Conservation (phyloP, 257 asterid species). For the Capsicum baccatum region DNA sequence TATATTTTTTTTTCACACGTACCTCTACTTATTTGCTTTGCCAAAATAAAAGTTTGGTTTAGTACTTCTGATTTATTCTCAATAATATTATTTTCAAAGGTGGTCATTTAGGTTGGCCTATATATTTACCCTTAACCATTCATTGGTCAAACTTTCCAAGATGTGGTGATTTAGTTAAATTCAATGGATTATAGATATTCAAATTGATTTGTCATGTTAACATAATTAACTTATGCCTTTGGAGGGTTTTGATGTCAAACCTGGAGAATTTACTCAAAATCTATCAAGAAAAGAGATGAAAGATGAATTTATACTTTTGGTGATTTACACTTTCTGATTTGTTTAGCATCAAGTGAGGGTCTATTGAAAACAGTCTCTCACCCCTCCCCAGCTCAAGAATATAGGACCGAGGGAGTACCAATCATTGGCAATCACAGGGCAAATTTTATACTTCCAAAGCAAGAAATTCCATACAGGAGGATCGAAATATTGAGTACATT, state of each 20-base stretch:
- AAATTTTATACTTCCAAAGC: not conserved
- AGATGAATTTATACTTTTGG: not conserved
- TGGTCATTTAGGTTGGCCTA: not conserved
- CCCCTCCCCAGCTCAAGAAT: too few species aligned
- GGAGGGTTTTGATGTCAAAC: not conserved
- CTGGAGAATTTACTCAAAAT: not conserved
- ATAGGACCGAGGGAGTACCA: too few species aligned
- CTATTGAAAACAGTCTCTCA: too few species aligned
- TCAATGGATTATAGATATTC: not conserved
- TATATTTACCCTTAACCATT: not conserved
- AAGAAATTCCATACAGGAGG: constrained; percentile 4
- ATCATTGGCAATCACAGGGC: not conserved
- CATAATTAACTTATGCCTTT: not conserved
- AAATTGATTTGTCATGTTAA: not conserved
- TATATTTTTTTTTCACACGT: too few species aligned
- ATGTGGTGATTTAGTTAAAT: not conserved
- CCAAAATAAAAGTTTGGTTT: not conserved
- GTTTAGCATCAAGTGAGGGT: too few species aligned
- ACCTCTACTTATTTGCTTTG: not conserved
- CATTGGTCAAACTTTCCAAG: not conserved
- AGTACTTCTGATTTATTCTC: not conserved
- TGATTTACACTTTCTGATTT: not conserved
- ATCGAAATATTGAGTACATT: not conserved
- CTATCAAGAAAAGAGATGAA: not conserved
- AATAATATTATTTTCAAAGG: not conserved